Evolutionary conservation across 2,329 filamentous ascomycete species (phyloP), one percentile per base, ranked within the genome.

Genomic region (Camptophora hylomeconis): DNA sequence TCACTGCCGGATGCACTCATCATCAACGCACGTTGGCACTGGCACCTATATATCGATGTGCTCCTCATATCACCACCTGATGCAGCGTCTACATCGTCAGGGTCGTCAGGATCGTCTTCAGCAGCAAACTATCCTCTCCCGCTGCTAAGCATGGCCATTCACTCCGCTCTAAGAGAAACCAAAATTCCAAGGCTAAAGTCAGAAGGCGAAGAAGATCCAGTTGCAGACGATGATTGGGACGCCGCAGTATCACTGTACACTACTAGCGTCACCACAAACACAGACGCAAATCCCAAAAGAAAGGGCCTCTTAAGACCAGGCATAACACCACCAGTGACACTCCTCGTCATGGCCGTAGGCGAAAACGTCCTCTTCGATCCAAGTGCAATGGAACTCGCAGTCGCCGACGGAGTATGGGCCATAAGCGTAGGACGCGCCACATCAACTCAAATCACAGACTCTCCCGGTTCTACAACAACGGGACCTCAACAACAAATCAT

Each of bases 141-240:
- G 1, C 70, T 98, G 7, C 75, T 98, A 22, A 93, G 84, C 17
- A 69, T 95, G 34, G 92, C 89, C 12, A 87, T 82, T 26, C 86
- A 98, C 52, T 76, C 98, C 36, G 89, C 89, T 3, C 78, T 98
- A 25, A 74, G 94, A 38, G 76, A 81, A 17, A 87, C 89, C 5
- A 75, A 80, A 39, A 66, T 95, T 3, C 89, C 89, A 5, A 70
- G 75, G 15, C 65, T 94, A 28, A 82, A 82, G 51, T 94, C 86
- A 2, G 80, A 92, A 53, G 72, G 72, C 33, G 87, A 95, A 57
- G 89, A 98, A 59, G 89, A 98, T 45, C 89, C 89, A 8, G 75
- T 94, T 50, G 98, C 98, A 57, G 80, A 94, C 59, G 89, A 98
- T 57, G 89, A 98, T 60, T 98, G 89, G 89, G 82, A 80, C 40